Percentiles rank a stretch among this genome's conserved stretches.
phyloP scores from a whole-genome alignment of 1,284 basidiomycete species.

The Fomitopsis betulina region DNA sequence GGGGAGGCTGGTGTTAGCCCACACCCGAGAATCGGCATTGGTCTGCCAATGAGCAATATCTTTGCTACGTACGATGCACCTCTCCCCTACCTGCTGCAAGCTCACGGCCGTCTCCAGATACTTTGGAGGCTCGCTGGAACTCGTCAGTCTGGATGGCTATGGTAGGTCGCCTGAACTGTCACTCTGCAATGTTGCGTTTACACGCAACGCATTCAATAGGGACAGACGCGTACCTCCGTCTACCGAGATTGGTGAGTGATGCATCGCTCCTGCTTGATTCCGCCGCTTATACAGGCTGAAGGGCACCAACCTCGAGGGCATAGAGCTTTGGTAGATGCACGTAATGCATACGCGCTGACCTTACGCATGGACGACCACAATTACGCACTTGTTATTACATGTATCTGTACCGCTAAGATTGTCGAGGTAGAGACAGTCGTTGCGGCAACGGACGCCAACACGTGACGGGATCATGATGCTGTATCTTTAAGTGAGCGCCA shows the following conservation, averaged over 20 bases:
- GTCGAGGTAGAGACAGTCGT: background rate
- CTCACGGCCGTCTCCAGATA: constrained; percentile 39
- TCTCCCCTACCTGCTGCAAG: background rate
- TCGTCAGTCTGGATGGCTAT: constrained; percentile 83
- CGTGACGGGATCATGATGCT: constrained; percentile 17
- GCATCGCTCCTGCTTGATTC: background rate
- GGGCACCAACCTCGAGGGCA: constrained; percentile 82
- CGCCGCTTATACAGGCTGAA: constrained; percentile 22
- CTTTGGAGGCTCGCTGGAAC: constrained; percentile 77
- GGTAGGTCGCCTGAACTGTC: constrained; percentile 44
- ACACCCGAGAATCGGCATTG: constrained; percentile 70
- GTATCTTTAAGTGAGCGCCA: constrained; percentile 5
- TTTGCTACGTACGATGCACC: constrained; percentile 58
- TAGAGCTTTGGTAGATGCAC: constrained; percentile 51
- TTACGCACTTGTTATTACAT: background rate
- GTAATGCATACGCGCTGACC: background rate
- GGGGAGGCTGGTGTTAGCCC: constrained; percentile 43
- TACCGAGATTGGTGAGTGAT: constrained; percentile 72
- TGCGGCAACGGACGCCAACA: constrained; percentile 5
- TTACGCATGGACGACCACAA: background rate
- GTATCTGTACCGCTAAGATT: background rate
- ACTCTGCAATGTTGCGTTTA: background rate
- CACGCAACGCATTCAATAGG: constrained; percentile 36
- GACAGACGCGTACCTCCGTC: constrained; percentile 75
- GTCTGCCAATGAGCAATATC: constrained; percentile 82